These are phyloP conservation scores for Neolecta irregularis DNA, from an alignment of 1,139 yeast species.

Conservation along the genomic window DNA sequence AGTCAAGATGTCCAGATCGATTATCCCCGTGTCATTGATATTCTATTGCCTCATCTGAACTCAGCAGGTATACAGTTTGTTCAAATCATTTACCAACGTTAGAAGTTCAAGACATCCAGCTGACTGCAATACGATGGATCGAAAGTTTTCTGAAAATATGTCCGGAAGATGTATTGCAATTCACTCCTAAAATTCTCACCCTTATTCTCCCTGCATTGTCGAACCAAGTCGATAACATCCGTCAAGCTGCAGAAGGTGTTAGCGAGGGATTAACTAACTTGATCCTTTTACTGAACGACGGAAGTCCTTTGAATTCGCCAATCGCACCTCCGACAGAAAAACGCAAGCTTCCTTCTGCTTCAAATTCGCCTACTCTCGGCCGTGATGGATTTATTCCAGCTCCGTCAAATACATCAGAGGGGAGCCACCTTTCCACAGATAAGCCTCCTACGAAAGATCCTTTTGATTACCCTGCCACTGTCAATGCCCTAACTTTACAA, in stretches of 20 bases:
- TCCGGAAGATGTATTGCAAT: conserved; percentile 59
- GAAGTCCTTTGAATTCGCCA: conserved; percentile 1
- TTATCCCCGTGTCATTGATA: conserved; percentile 64
- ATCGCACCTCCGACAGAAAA: not conserved
- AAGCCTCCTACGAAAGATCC: conserved; percentile 17
- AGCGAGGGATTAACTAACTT: conserved; percentile 36
- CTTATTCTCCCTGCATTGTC: conserved; percentile 43
- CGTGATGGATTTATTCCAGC: no score
- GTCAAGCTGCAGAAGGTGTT: conserved; percentile 40
- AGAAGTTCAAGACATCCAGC: conserved; percentile 50
- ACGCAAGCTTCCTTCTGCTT: not conserved
- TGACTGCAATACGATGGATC: conserved; percentile 73
- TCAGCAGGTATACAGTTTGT: conserved; percentile 29
- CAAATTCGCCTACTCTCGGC: not conserved
- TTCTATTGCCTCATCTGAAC: conserved; percentile 62
- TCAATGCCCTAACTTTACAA: conserved; percentile 45
- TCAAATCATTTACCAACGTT: conserved; percentile 1
- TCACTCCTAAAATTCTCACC: conserved; percentile 42
- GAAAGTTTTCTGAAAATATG: conserved; percentile 58
- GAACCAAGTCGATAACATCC: conserved; percentile 36
- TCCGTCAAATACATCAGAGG: not conserved
- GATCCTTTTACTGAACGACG: conserved; percentile 26
- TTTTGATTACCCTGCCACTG: conserved; percentile 43
- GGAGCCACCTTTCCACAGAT: conserved; percentile 6
- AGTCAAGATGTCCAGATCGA: conserved; percentile 53